Evolutionary conservation across 2,329 filamentous ascomycete genomes (phyloP).

Genomic region (Teratosphaeria epicoccoides): DNA sequence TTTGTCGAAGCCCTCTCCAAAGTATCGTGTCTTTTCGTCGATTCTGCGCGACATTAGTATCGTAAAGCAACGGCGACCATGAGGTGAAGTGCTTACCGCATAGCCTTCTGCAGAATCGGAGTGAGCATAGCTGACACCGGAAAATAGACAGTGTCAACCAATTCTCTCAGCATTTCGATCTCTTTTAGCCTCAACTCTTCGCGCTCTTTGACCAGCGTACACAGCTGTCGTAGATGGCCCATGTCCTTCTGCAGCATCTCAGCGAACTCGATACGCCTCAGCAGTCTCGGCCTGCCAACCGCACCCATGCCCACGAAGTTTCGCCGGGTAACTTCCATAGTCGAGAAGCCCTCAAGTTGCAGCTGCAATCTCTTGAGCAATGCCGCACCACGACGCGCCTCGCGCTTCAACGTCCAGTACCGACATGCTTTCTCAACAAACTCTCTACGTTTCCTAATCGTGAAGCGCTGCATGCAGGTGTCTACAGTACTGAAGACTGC

Average conservation of each 20-base stretch:
- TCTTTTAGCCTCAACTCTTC: constrained; percentile 70
- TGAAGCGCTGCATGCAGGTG: constrained; percentile 69
- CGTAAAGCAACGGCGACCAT: not conserved
- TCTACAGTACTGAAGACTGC: constrained; percentile 81
- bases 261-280: constrained; percentile 80
- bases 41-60: constrained; percentile 37
- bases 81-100: constrained; percentile 50
- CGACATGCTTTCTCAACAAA: constrained; percentile 88
- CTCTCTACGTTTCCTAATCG: constrained; percentile 77
- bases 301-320: constrained; percentile 95
- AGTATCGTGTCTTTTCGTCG: constrained; percentile 46
- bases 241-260: constrained; percentile 66
- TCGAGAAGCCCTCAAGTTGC: constrained; percentile 92
- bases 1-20: constrained; percentile 42
- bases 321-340: constrained; percentile 89
- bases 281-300: constrained; percentile 64
- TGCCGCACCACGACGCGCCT: constrained; percentile 81
- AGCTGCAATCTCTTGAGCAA: constrained; percentile 86
- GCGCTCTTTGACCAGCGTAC: constrained; percentile 60
- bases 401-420: constrained; percentile 95
- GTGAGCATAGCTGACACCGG: constrained; percentile 67
- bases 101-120: constrained; percentile 69
- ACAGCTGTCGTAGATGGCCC: constrained; percentile 60
- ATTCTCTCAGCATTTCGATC: constrained; percentile 61
- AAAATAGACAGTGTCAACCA: constrained; percentile 86